A percentile compares a stretch with the other conserved stretches of the same genome.
Conservation (phyloP, 306 rosid genomes). For the Abrus pulchellus region DNA sequence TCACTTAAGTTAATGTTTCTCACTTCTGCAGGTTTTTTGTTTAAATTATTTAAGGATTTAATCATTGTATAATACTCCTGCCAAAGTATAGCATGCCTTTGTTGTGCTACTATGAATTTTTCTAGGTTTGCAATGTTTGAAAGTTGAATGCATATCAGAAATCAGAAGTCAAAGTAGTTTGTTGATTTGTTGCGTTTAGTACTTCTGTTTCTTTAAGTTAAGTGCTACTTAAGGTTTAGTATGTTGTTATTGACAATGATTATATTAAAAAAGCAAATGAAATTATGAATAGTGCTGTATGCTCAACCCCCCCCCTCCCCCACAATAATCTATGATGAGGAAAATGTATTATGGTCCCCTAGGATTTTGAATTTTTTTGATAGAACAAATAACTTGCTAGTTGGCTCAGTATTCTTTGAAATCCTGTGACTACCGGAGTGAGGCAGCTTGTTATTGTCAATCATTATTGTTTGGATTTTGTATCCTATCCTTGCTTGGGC, state of each 20-base stretch:
- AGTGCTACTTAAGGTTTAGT: not conserved
- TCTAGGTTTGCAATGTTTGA: not conserved
- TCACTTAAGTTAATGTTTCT: constrained; percentile 33
- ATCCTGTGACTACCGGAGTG: not conserved
- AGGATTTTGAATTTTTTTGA: not conserved
- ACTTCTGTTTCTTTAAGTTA: not conserved
- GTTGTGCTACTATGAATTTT: constrained; percentile 1
- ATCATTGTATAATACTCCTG: not conserved
- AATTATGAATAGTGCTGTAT: not conserved
- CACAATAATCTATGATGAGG: not conserved
- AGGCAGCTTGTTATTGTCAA: constrained; percentile 14
- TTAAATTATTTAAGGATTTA: constrained; percentile 27
- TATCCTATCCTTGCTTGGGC: not conserved
- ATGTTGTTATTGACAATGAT: constrained; percentile 2
- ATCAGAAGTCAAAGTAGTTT: constrained; percentile 16
- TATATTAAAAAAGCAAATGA: constrained; percentile 15
- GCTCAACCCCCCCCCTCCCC: not conserved
- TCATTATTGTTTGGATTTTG: not conserved
- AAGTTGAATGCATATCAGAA: not conserved
- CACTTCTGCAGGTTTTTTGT: not conserved
- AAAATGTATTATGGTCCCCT: not conserved
- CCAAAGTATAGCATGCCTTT: not conserved
- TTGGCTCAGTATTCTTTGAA: constrained; percentile 14
- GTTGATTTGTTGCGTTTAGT: not conserved
- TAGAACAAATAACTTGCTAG: constrained; percentile 11